Evolutionary conservation across 805 yeast genomes (phyloP).

Genomic region (Kuraishia floccosa): DNA sequence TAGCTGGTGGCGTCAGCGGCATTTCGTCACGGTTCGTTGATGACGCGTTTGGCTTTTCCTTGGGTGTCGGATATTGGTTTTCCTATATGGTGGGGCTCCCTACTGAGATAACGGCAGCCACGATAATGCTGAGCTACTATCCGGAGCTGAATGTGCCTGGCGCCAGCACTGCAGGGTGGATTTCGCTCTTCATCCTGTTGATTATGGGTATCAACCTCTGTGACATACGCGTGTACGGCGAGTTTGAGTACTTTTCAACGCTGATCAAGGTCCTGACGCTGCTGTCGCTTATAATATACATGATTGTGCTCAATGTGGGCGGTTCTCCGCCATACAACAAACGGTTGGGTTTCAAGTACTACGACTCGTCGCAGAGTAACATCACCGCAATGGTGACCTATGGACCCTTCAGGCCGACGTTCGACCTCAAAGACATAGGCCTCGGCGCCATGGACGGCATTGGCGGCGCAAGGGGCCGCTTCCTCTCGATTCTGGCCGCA

Average conservation of each 20-base stretch:
- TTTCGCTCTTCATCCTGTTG: slow-evolving; percentile 41
- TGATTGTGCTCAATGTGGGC: slow-evolving; percentile 57
- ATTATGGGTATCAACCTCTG: slow-evolving; percentile 42
- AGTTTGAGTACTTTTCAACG: slow-evolving; percentile 55
- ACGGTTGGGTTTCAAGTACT: slow-evolving; percentile 55
- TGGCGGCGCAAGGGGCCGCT: slow-evolving; percentile 48
- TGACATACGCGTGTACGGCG: slow-evolving; percentile 67
- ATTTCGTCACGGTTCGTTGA: slow-evolving; percentile 66
- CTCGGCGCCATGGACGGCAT: slow-evolving; percentile 42
- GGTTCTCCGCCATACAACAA: slow-evolving; percentile 30
- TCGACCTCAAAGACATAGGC: slow-evolving; percentile 54
- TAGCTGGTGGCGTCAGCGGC: slow-evolving; percentile 72
- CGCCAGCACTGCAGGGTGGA: slow-evolving; percentile 54
- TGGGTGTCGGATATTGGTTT: slow-evolving; percentile 66
- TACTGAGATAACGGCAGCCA: slow-evolving; percentile 71
- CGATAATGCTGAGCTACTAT: slow-evolving; percentile 65
- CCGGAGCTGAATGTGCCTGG: slow-evolving; percentile 39
- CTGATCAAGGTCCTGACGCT: slow-evolving; percentile 43
- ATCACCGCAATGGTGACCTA: slow-evolving; percentile 35
- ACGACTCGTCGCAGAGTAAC: slow-evolving; percentile 47
- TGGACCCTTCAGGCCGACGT: slow-evolving; percentile 68
- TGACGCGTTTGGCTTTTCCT: slow-evolving; percentile 66
- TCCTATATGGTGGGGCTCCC: slow-evolving; percentile 67
- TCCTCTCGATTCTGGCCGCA: slow-evolving; percentile 51
- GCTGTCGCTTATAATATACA: slow-evolving; percentile 42